Percentiles rank a stretch among this genome's conserved stretches.
Evolutionary conservation across 225 moss, liverwort and hornwort genomes (phyloP).

Genomic region (Asterella californica): DNA sequence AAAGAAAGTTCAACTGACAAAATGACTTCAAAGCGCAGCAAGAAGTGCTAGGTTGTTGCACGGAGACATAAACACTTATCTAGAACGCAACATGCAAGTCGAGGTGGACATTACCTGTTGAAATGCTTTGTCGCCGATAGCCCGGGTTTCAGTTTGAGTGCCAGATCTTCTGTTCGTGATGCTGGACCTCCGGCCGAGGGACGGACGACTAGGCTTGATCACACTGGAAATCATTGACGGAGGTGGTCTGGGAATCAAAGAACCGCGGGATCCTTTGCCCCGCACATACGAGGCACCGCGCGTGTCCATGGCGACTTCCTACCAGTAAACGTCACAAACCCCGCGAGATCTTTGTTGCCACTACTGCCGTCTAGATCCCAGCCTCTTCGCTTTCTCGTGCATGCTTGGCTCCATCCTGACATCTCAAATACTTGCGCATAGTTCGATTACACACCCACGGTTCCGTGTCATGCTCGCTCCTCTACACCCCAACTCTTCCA

Average conservation of each 20-base stretch:
- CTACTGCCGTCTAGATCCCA: not conserved
- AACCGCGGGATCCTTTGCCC: slow-evolving; percentile 46
- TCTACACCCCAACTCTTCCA: not conserved
- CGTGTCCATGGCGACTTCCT: not conserved
- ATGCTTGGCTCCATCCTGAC: not conserved
- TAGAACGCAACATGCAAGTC: not conserved
- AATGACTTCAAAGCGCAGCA: not conserved
- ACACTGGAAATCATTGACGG: slow-evolving; percentile 30
- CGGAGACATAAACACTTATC: not conserved
- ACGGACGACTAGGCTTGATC: slow-evolving; percentile 33
- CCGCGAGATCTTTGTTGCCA: too few relatives aligned
- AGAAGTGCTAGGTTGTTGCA: not conserved
- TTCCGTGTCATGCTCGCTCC: not conserved
- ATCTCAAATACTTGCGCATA: not conserved
- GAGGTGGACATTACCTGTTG: slow-evolving; percentile 45
- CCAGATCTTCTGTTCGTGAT: slow-evolving; percentile 58
- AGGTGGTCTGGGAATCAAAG: slow-evolving; percentile 36
- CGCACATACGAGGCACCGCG: slow-evolving; percentile 32
- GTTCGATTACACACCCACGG: not conserved
- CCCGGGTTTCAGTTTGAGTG: slow-evolving; percentile 57
- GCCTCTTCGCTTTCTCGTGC: not conserved
- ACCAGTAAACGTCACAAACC: not conserved
- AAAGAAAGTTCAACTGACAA: not conserved
- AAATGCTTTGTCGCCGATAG: slow-evolving; percentile 64
- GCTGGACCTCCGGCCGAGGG: slow-evolving; percentile 49